phyloP scores from a whole-genome alignment of 768 basidiomycete species.

The Dacryopinax primogenitus region DNA sequence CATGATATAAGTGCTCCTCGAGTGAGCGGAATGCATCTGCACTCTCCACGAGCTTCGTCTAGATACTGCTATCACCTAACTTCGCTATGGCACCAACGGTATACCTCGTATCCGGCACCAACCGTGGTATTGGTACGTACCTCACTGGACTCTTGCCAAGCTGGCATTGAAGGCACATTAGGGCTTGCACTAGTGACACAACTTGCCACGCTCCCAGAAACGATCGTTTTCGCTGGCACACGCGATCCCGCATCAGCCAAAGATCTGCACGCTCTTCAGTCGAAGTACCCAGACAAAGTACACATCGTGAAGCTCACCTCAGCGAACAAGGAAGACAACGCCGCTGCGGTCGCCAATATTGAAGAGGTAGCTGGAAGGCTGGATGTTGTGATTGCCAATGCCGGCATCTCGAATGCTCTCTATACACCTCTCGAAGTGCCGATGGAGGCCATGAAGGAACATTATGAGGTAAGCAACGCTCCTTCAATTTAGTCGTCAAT shows the following conservation, averaged over 20 bases:
- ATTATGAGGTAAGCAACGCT: conserved; percentile 6
- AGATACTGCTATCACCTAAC: too few species aligned
- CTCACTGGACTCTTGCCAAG: background rate
- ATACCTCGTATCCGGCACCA: conserved; percentile 16
- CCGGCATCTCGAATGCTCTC: conserved; percentile 9
- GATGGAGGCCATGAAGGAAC: background rate
- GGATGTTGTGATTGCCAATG: conserved; percentile 15
- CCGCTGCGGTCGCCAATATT: conserved; percentile 13
- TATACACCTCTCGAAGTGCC: background rate
- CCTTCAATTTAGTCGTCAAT: background rate
- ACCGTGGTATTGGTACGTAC: conserved; percentile 14
- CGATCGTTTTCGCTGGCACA: conserved; percentile 17
- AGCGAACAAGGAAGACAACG: conserved; percentile 14
- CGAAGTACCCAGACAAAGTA: conserved; percentile 11
- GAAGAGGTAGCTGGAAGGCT: conserved; percentile 15
- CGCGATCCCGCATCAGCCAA: conserved; percentile 12
- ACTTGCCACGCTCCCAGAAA: conserved; percentile 5
- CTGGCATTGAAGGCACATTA: background rate
- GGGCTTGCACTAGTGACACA: conserved; percentile 14
- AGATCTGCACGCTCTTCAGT: conserved; percentile 10
- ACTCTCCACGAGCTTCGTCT: too few species aligned
- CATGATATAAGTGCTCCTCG: too few species aligned
- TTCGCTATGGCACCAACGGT: background rate
- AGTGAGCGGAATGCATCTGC: too few species aligned
- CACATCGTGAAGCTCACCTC: conserved; percentile 17